Conservation (phyloP, 2,329 filamentous ascomycete species). For the Cordyceps javanica region DNA sequence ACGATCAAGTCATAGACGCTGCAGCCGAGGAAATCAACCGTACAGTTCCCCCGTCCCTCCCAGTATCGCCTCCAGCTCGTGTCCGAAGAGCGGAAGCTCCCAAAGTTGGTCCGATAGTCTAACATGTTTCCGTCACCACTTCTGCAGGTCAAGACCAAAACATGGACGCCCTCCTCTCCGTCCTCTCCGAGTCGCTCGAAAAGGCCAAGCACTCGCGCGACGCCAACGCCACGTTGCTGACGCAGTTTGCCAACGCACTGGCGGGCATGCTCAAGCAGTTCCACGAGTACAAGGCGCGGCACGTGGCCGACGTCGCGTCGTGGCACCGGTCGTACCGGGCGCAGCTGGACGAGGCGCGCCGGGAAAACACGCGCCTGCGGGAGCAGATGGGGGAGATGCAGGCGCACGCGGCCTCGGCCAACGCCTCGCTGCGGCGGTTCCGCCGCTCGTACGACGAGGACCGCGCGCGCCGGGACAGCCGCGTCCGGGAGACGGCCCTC, state of each 20-base stretch:
- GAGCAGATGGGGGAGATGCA: constrained; percentile 65
- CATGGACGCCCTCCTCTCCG: constrained; percentile 54
- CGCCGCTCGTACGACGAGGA: constrained; percentile 52
- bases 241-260: constrained; percentile 52
- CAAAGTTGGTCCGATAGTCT: too few species aligned
- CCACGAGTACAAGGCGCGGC: constrained; percentile 59
- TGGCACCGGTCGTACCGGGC: constrained; percentile 61
- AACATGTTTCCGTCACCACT: background rate
- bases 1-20: constrained; percentile 52
- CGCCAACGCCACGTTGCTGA: constrained; percentile 52
- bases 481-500: constrained; percentile 45
- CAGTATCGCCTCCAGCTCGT: too few species aligned
- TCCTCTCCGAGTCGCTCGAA: constrained; percentile 56
- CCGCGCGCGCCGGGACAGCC: constrained; percentile 45
- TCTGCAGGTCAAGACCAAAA: constrained; percentile 52
- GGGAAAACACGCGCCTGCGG: constrained; percentile 56
- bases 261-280: constrained; percentile 55
- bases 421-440: constrained; percentile 51
- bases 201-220: constrained; percentile 55
- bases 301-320: constrained; percentile 53
- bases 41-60: constrained; percentile 23
- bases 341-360: constrained; percentile 59
- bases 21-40: constrained; percentile 52
- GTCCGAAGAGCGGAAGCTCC: too few species aligned
- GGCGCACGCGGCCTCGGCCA: constrained; percentile 51